A percentile compares a stretch with the other conserved stretches of the same genome.
Evolutionary conservation across 192 early-diverging fungal genomes (phyloP).

Genomic region (Radiomyces spectabilis): DNA sequence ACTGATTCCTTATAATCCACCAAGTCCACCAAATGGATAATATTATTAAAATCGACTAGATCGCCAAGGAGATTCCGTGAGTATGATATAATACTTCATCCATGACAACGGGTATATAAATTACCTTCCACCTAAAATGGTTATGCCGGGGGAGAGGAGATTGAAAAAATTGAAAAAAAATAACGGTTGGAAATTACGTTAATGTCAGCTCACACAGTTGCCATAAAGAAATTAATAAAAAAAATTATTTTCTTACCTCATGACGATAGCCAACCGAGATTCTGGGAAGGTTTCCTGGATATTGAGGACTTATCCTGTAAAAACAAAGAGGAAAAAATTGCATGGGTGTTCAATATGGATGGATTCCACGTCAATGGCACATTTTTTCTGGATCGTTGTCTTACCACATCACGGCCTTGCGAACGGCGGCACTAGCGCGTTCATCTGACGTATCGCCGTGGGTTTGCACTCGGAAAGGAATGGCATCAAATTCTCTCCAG

Average conservation of each 20-base stretch:
- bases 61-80: constrained; percentile 1
- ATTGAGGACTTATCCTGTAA: constrained; percentile 54
- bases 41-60: constrained; percentile 64
- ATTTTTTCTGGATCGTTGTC: no score
- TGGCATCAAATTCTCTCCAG: constrained; percentile 70
- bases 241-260: constrained; percentile 35
- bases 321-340: neutral
- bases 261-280: constrained; percentile 58
- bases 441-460: constrained; percentile 56
- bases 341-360: neutral
- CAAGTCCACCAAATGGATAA: constrained; percentile 59
- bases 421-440: constrained; percentile 60
- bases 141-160: no score
- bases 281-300: constrained; percentile 67
- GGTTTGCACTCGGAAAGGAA: constrained; percentile 65
- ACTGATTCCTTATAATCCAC: constrained; percentile 60
- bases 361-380: neutral
- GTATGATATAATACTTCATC: no score
- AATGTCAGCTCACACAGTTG: neutral
- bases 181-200: no score
- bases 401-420: constrained; percentile 63
- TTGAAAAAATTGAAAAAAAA: no score
- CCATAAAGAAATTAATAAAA: neutral
- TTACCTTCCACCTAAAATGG: constrained; percentile 31
- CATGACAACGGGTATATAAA: no score